Conservation (phyloP, 2,329 filamentous ascomycete species). For the Monilinia fructigena region DNA sequence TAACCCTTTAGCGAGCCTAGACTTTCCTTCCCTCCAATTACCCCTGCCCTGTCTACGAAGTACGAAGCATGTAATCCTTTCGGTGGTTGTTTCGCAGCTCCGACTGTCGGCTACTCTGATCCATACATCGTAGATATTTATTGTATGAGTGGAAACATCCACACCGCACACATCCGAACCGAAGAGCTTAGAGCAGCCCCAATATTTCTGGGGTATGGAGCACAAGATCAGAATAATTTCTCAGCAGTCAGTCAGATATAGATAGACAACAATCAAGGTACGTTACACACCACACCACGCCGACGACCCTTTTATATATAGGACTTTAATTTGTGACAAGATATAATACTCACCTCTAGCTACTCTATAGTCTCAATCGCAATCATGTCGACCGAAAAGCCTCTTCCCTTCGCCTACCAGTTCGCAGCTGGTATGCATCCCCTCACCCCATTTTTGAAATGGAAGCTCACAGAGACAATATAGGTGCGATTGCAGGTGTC, state of each 20-base stretch:
- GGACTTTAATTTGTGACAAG: background rate
- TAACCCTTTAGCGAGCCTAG: background rate
- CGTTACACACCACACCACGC: background rate
- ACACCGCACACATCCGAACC: background rate
- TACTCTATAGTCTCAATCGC: constrained; percentile 27
- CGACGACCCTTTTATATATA: background rate
- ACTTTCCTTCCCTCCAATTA: background rate
- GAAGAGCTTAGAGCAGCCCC: constrained; percentile 13
- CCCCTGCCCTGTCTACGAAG: background rate
- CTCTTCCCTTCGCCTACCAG: constrained; percentile 90
- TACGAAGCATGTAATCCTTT: background rate
- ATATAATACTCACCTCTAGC: background rate
- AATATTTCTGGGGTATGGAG: background rate
- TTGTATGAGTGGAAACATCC: background rate
- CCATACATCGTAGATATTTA: too few relatives aligned
- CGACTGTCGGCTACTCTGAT: constrained; percentile 7
- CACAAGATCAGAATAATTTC: constrained; percentile 15
- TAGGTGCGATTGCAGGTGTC: constrained; percentile 91
- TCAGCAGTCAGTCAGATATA: constrained; percentile 2
- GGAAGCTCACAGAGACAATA: constrained; percentile 34
- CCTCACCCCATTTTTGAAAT: constrained; percentile 30
- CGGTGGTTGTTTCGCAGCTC: background rate
- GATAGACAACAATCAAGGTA: constrained; percentile 1
- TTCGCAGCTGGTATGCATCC: constrained; percentile 74
- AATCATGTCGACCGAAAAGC: constrained; percentile 67